Percentiles rank a stretch among this genome's conserved stretches.
Conservation (phyloP, 257 asterid genomes). For the Plectranthus barbatus region DNA sequence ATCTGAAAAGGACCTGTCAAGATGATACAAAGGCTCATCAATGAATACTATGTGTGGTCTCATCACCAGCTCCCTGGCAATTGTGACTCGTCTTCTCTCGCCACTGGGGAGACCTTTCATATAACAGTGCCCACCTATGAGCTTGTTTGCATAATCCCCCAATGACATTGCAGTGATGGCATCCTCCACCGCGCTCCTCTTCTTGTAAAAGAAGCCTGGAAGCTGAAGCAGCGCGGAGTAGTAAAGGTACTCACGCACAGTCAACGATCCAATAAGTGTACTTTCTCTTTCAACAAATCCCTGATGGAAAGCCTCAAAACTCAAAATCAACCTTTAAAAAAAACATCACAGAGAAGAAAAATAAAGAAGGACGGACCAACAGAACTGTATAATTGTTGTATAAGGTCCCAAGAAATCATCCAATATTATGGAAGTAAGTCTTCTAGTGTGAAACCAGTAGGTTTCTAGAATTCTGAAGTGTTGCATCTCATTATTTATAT, state of each 20-base stretch:
- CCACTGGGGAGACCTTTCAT: conserved; percentile 92
- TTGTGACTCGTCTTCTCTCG: conserved; percentile 87
- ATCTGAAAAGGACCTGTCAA: conserved; percentile 62
- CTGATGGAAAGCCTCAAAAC: conserved; percentile 31
- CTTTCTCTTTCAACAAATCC: conserved; percentile 94
- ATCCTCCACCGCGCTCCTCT: conserved; percentile 79
- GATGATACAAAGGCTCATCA: conserved; percentile 97
- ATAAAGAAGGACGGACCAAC: too few species aligned
- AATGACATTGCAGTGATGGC: conserved; percentile 87
- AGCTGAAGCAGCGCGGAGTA: conserved; percentile 96
- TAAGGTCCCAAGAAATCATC: not conserved
- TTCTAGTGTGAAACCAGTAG: not conserved
- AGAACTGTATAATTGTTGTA: too few species aligned
- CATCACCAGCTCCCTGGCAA: conserved; percentile 97
- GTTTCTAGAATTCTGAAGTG: not conserved
- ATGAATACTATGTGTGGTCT: conserved; percentile 85
- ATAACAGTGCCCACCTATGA: conserved; percentile 89
- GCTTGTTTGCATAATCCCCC: conserved; percentile 88
- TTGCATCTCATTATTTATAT: not conserved
- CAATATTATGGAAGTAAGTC: not conserved
- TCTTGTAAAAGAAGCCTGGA: conserved; percentile 72
- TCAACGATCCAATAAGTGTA: conserved; percentile 81
- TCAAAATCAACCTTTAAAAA: conserved; percentile 15
- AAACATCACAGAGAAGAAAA: not conserved
- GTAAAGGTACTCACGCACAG: conserved; percentile 98